A percentile compares a stretch with the other conserved stretches of the same genome.
phyloP scores from a whole-genome alignment of 2,329 filamentous ascomycete genomes.

The Paraphaeosphaeria sporulosa region DNA sequence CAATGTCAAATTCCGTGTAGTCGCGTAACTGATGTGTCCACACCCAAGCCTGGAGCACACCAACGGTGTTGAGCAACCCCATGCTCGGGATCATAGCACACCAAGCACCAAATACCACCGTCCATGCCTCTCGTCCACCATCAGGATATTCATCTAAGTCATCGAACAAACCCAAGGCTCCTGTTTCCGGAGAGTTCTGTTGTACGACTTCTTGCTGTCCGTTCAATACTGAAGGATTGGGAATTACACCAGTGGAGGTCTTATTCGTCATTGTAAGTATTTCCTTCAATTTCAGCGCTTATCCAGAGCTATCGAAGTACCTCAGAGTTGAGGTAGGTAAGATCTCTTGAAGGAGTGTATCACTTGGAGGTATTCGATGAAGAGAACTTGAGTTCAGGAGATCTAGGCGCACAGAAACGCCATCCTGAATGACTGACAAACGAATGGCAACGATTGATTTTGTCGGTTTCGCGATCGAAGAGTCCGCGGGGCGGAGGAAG shows the following conservation, averaged over 20 bases:
- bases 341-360: not conserved
- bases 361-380: not conserved
- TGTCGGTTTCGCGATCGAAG: not conserved
- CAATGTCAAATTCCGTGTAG: constrained; percentile 46
- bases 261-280: not conserved
- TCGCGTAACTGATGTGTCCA: constrained; percentile 45
- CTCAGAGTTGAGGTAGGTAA: not conserved
- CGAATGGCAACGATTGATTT: not conserved
- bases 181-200: not conserved
- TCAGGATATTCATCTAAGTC: constrained; percentile 41
- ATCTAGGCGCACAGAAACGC: not conserved
- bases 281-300: not conserved
- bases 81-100: constrained; percentile 51
- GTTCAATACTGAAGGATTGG: not conserved
- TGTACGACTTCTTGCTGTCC: not conserved
- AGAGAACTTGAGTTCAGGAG: not conserved
- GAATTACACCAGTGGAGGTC: not conserved
- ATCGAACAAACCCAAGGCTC: not conserved
- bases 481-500: not conserved
- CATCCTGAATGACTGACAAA: not conserved
- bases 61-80: constrained; percentile 51
- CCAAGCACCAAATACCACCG: constrained; percentile 52
- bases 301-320: not conserved
- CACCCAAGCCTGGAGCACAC: constrained; percentile 51
- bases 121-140: constrained; percentile 52